A percentile compares a stretch with the other conserved stretches of the same genome.
phyloP scores from a whole-genome alignment of 1,139 yeast genomes.

The Saccharomyces pastorianus region DNA sequence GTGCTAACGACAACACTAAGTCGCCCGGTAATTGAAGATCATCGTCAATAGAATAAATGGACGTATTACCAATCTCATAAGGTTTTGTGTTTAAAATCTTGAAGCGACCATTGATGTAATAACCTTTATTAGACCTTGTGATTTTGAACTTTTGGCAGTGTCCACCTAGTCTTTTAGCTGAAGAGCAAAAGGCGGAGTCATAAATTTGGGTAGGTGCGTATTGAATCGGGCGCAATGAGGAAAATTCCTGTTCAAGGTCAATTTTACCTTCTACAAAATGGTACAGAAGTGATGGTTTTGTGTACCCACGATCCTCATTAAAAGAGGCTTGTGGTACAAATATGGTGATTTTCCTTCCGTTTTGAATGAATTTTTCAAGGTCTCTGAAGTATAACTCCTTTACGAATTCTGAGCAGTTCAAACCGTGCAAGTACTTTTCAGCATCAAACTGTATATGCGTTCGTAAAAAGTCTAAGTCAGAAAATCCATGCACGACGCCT shows the following conservation, averaged over 20 bases:
- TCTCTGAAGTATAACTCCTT: slow-evolving; percentile 60
- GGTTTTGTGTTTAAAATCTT: slow-evolving; percentile 40
- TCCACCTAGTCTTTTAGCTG: slow-evolving; percentile 36
- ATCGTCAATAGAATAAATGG: slow-evolving; percentile 56
- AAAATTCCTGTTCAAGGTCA: slow-evolving; percentile 21
- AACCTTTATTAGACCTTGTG: slow-evolving; percentile 36
- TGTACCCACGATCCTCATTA: slow-evolving; percentile 34
- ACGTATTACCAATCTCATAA: slow-evolving; percentile 45
- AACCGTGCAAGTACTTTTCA: slow-evolving; percentile 62
- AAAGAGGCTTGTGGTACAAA: slow-evolving; percentile 41
- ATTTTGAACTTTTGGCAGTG: slow-evolving; percentile 42
- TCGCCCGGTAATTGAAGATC: slow-evolving; percentile 51
- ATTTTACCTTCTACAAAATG: slow-evolving; percentile 56
- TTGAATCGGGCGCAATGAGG: slow-evolving; percentile 17
- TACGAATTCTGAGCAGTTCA: slow-evolving; percentile 60
- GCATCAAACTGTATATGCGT: slow-evolving; percentile 48
- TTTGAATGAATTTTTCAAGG: slow-evolving; percentile 51
- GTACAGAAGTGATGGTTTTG: slow-evolving; percentile 44
- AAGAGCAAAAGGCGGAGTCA: slow-evolving; percentile 37
- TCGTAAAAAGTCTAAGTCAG: slow-evolving; percentile 33
- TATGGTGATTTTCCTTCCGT: slow-evolving; percentile 50
- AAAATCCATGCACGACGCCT: slow-evolving; percentile 57
- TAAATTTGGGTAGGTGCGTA: slow-evolving; percentile 33
- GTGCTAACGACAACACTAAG: slow-evolving; percentile 45
- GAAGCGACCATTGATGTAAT: slow-evolving; percentile 40